Base-by-base conservation (phyloP, 2,329 filamentous ascomycete species). In the Fusarium chaquense region DNA sequence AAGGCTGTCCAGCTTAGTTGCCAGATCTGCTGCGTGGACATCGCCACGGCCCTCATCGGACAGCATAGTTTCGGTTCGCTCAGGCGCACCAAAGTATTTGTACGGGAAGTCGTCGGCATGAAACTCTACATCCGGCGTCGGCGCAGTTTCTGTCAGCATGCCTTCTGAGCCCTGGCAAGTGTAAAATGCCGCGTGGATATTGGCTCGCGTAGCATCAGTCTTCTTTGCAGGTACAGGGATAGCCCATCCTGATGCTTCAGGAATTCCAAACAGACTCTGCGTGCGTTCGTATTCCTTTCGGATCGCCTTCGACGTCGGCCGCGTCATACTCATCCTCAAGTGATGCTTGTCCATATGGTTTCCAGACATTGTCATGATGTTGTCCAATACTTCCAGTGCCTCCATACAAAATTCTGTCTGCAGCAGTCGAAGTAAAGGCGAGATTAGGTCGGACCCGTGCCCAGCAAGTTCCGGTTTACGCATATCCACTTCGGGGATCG, bases 261-360 rank as follows among this genome's bases (percentile, higher is more conserved):
- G 96, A 62, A 99, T 98, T 30, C 97, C 97, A 78, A 98, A 99
- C 35, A 99, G 82, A 75, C 94, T 98, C 78, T 97, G 92, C 0
- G 93, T 97, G 24, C 93, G 90, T 76, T 97, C 95, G 73, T 97
- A 98, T 80, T 98, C 94, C 77, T 98, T 98, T 50, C 93, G 90
- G 51, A 96, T 91, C 0, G 91, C 89, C 73, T 92, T 91, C 1
- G 94, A 96, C 4, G 94, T 93, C 2, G 92, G 90, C 15, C 93
- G 91, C 7, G 94, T 94, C 93, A 99, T 98, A 79, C 95, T 98
- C 97, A 99, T 99, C 40, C 96, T 90, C 62, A 99, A 83, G 76
- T 98, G 94, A 73, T 98, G 93, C 73, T 93, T 93, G 79, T 98
- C 96, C 86, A 97, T 93, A 2, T 95, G 92, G 33, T 92, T 94